Evolutionary conservation across 352 stramenopile genomes (phyloP).

Genomic region (Phytophthora podocarpi): DNA sequence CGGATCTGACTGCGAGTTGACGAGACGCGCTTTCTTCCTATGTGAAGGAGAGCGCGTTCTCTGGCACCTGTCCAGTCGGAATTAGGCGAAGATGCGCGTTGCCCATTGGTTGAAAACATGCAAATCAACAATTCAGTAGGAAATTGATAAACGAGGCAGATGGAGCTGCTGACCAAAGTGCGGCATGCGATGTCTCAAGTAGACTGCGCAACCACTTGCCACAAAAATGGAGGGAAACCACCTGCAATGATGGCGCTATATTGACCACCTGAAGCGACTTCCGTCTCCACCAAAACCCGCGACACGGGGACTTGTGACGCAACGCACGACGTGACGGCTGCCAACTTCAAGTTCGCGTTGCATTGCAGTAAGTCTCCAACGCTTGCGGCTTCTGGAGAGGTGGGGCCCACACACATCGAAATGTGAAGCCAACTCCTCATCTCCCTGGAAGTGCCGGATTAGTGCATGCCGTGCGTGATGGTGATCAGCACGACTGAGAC

Average conservation of each 20-base stretch:
- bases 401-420: conserved; percentile 1
- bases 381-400: no score
- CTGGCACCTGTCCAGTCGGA: conserved; percentile 12
- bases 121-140: not conserved
- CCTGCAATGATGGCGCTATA: no score
- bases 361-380: conserved; percentile 5
- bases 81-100: not conserved
- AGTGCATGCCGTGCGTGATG: conserved; percentile 60
- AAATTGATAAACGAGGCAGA: not conserved
- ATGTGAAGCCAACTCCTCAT: not conserved
- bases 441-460: not conserved
- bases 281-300: conserved; percentile 2
- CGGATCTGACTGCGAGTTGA: conserved; percentile 27
- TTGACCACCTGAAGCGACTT: no score
- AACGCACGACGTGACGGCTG: not conserved
- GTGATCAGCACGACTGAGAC: conserved; percentile 77
- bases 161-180: no score
- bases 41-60: conserved; percentile 14
- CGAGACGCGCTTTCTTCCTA: conserved; percentile 5
- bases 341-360: conserved; percentile 21
- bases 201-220: no score
- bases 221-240: no score
- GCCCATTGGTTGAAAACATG: conserved; percentile 28
- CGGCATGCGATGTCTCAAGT: not conserved
- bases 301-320: not conserved